Percentiles rank a stretch among this genome's conserved stretches.
Evolutionary conservation across 495 filamentous ascomycete genomes (phyloP).

Genomic region (Chlorociboria aeruginascens): DNA sequence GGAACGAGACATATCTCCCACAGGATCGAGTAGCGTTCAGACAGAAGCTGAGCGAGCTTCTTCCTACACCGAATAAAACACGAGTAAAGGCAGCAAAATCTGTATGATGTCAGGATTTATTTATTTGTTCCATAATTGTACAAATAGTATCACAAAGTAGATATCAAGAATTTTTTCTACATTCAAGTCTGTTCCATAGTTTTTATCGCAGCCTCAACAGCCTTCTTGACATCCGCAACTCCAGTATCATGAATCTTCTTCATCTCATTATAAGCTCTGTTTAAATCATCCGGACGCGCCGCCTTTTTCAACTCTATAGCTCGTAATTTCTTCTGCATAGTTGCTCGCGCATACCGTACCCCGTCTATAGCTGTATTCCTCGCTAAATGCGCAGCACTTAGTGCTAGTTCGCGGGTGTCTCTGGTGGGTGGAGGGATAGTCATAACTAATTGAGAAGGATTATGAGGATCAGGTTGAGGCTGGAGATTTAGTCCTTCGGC

Average conservation of each 20-base stretch:
- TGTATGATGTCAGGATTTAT: slow-evolving; percentile 9
- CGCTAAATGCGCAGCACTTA: slow-evolving; percentile 45
- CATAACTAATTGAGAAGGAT: slow-evolving; percentile 59
- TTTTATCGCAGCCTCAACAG: slow-evolving; percentile 55
- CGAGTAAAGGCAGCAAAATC: background rate
- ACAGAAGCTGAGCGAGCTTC: slow-evolving; percentile 23
- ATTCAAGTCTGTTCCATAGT: slow-evolving; percentile 31
- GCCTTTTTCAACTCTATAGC: slow-evolving; percentile 42
- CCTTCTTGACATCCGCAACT: slow-evolving; percentile 51
- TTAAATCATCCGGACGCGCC: slow-evolving; percentile 52
- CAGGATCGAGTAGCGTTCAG: slow-evolving; percentile 21
- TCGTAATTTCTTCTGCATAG: slow-evolving; percentile 54
- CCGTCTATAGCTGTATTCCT: slow-evolving; percentile 43
- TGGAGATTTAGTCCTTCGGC: slow-evolving; percentile 55
- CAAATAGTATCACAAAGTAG: slow-evolving; percentile 14
- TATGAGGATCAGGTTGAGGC: slow-evolving; percentile 56
- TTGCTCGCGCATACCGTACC: slow-evolving; percentile 42
- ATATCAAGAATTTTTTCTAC: background rate
- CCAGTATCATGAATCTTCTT: slow-evolving; percentile 65
- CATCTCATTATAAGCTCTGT: slow-evolving; percentile 54
- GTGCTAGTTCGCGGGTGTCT: slow-evolving; percentile 41
- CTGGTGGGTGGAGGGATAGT: slow-evolving; percentile 57
- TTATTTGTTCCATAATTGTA: slow-evolving; percentile 11
- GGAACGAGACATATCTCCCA: slow-evolving; percentile 27
- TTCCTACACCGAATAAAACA: slow-evolving; percentile 8